Conservation (phyloP, 164 flowering plant species). For the Taxillus chinensis region DNA sequence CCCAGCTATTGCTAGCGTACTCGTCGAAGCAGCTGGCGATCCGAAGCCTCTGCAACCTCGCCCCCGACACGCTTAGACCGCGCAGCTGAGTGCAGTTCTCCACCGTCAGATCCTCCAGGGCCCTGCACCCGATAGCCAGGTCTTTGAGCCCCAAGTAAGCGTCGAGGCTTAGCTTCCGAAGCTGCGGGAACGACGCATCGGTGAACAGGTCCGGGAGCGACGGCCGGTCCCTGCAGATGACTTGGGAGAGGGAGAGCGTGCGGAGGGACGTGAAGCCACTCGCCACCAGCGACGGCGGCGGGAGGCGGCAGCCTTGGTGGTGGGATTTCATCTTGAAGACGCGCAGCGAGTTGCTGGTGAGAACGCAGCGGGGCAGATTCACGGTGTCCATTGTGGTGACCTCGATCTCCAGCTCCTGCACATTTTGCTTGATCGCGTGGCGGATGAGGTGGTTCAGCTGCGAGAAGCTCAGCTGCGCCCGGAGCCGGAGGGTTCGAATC, state of each 20-base stretch:
- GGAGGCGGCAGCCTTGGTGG: conserved; percentile 34
- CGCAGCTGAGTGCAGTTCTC: conserved; percentile 27
- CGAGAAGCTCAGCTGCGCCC: conserved; percentile 24
- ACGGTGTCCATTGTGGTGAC: conserved; percentile 37
- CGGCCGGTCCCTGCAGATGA: conserved; percentile 20
- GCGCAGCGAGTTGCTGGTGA: conserved; percentile 19
- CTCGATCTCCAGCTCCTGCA: conserved; percentile 44
- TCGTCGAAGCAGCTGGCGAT: conserved; percentile 27
- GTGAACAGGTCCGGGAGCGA: conserved; percentile 30
- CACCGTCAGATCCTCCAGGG: conserved; percentile 24
- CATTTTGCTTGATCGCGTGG: conserved; percentile 24
- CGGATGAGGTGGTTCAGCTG: conserved; percentile 32
- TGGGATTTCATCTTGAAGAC: conserved; percentile 24
- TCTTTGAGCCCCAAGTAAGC: conserved; percentile 28
- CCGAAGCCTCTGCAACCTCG: conserved; percentile 25
- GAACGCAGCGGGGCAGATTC: conserved; percentile 31
- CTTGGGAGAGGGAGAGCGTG: conserved; percentile 22
- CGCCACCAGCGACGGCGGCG: conserved; percentile 20
- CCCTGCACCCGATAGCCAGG: conserved; percentile 23
- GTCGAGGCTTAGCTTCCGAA: conserved; percentile 28
- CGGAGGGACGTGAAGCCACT: conserved; percentile 28
- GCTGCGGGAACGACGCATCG: conserved; percentile 30
- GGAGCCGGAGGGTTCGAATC: conserved; percentile 29
- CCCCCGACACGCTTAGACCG: conserved; percentile 23
- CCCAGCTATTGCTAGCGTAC: conserved; percentile 17